A percentile compares a stretch with the other conserved stretches of the same genome.
These are phyloP conservation scores for Cryoendolithus antarcticus DNA, from an alignment of 2,329 filamentous ascomycete genomes.

Conservation along the genomic window DNA sequence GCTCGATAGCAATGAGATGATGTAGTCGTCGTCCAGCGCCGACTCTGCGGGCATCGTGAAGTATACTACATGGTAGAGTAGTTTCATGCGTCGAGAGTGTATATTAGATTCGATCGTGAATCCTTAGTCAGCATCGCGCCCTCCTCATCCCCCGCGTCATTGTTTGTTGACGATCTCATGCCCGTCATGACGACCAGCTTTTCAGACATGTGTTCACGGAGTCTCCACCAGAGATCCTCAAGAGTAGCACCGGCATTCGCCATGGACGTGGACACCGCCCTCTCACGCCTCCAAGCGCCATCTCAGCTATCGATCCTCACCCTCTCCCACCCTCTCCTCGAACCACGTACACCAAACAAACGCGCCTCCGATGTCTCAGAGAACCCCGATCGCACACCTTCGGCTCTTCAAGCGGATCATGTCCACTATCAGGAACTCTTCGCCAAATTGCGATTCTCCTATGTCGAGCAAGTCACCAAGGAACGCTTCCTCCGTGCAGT, in stretches of 20 bases:
- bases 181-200: conserved; percentile 4
- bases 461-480: conserved; percentile 96
- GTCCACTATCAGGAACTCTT: conserved; percentile 91
- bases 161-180: too few relatives aligned
- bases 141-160: too few relatives aligned
- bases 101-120: too few relatives aligned
- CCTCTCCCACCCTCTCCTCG: conserved; percentile 25
- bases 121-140: too few relatives aligned
- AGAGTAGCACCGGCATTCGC: background rate
- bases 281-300: conserved; percentile 40
- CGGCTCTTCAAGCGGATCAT: conserved; percentile 70
- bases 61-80: too few relatives aligned
- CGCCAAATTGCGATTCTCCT: conserved; percentile 89
- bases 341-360: conserved; percentile 25
- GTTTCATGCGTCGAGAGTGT: too few relatives aligned
- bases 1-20: conserved; percentile 55
- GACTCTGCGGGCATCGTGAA: too few relatives aligned
- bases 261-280: conserved; percentile 11
- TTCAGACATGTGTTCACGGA: too few relatives aligned
- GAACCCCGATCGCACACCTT: conserved; percentile 54
- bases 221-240: too few relatives aligned
- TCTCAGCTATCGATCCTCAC: conserved; percentile 51
- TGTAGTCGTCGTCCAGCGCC: conserved; percentile 50
- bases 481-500: conserved; percentile 94
- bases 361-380: conserved; percentile 63